These are phyloP conservation scores for Eucalyptus urophylla DNA, from an alignment of 345 rosid genomes.

Conservation along the genomic window DNA sequence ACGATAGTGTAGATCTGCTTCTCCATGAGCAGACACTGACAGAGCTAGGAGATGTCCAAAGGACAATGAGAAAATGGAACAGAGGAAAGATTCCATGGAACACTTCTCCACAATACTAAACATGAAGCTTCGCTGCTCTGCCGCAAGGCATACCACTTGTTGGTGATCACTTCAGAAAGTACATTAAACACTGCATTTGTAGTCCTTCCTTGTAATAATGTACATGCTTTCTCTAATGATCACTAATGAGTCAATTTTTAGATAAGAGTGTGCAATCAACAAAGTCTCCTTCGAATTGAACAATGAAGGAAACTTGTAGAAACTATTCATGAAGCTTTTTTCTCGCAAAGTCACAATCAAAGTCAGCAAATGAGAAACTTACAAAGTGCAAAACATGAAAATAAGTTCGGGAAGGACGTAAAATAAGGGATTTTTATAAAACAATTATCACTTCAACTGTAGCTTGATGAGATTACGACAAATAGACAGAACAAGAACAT, in stretches of 20 bases:
- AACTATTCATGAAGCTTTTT: not conserved
- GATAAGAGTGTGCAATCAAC: not conserved
- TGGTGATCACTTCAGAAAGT: conserved; percentile 27
- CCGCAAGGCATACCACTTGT: not conserved
- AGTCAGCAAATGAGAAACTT: not conserved
- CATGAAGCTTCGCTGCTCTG: not conserved
- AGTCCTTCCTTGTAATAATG: conserved; percentile 53
- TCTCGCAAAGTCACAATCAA: not conserved
- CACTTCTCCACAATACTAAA: not conserved
- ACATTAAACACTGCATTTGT: conserved; percentile 57
- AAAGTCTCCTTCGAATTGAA: not conserved
- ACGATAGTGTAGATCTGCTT: not conserved
- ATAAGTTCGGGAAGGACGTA: not conserved
- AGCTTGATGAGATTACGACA: not conserved
- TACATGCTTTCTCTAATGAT: not conserved
- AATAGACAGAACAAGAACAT: not conserved
- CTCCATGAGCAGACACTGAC: not conserved
- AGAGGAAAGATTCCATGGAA: not conserved
- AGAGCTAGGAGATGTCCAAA: not conserved
- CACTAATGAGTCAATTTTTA: not conserved
- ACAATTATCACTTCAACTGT: not conserved
- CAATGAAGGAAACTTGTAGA: not conserved
- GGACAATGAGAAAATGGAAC: not conserved
- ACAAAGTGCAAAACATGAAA: not conserved
- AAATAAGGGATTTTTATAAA: not conserved